phyloP scores from a whole-genome alignment of 768 basidiomycete species.

The Hydnomerulius pinastri region DNA sequence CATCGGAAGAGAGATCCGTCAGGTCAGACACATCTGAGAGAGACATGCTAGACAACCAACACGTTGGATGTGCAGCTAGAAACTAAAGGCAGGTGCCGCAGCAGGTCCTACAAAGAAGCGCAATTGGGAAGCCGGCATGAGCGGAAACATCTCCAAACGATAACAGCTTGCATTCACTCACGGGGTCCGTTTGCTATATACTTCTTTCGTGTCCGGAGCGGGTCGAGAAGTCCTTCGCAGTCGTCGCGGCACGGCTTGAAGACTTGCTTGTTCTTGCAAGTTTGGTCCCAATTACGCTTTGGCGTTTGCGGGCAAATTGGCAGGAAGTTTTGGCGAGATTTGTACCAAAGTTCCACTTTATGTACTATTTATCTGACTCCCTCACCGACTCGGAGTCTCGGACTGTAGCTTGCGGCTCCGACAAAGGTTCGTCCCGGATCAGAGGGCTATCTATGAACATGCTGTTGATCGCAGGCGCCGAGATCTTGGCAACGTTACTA shows the following conservation, averaged over 20 bases:
- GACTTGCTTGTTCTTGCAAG: not conserved
- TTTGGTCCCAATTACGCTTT: not conserved
- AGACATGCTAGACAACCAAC: slow-evolving; percentile 25
- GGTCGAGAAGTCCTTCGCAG: not conserved
- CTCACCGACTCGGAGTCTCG: not conserved
- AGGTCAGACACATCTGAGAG: slow-evolving; percentile 47
- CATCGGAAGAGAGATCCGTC: slow-evolving; percentile 46
- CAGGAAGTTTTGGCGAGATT: not conserved
- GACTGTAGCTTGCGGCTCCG: not conserved
- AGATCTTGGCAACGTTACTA: not conserved
- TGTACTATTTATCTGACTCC: not conserved
- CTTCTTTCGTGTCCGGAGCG: not conserved
- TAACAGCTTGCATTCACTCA: not conserved
- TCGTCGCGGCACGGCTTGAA: not conserved
- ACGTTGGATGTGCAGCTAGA: not conserved
- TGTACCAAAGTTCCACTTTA: not conserved
- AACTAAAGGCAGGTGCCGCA: no score
- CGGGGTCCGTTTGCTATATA: not conserved
- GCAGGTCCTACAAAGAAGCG: not conserved
- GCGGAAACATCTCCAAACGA: not conserved
- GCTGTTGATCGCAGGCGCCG: not conserved
- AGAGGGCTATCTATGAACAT: not conserved
- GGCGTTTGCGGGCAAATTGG: no score
- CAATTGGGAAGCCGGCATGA: not conserved
- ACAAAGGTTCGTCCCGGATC: no score